Evolutionary conservation across 1,139 yeast species (phyloP).

Genomic region (Taiozyma sp.): DNA sequence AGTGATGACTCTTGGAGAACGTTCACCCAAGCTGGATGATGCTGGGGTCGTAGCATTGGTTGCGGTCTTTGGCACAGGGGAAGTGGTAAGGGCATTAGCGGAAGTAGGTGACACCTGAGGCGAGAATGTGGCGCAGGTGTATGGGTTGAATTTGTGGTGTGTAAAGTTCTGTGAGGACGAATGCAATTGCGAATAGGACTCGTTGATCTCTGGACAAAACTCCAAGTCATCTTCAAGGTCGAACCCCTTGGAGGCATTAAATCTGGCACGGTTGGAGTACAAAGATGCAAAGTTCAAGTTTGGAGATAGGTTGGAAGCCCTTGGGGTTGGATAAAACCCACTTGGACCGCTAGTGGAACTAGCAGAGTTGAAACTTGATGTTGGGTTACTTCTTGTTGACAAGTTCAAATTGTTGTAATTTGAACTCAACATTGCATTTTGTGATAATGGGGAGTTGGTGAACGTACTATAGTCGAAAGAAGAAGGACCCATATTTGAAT

Average conservation of each 20-base stretch:
- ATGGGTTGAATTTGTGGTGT: slow-evolving; percentile 47
- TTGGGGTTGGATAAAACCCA: slow-evolving; percentile 1
- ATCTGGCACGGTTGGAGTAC: slow-evolving; percentile 22
- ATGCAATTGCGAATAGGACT: neutral
- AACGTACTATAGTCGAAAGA: neutral
- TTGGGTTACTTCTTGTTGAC: slow-evolving; percentile 9
- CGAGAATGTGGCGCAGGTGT: slow-evolving; percentile 51
- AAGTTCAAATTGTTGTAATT: slow-evolving; percentile 20
- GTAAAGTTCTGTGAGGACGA: slow-evolving; percentile 12
- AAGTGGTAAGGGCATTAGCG: slow-evolving; percentile 19
- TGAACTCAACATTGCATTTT: neutral
- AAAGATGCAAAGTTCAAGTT: slow-evolving; percentile 20
- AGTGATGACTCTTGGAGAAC: slow-evolving; percentile 28
- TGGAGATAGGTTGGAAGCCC: slow-evolving; percentile 13
- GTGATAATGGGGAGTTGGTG: slow-evolving; percentile 13
- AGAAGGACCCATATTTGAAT: neutral
- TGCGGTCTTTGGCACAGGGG: slow-evolving; percentile 18
- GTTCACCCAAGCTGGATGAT: slow-evolving; percentile 8
- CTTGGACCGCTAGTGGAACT: slow-evolving; percentile 2
- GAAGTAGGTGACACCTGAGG: slow-evolving; percentile 32
- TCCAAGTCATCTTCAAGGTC: slow-evolving; percentile 62
- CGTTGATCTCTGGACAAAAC: slow-evolving; percentile 54
- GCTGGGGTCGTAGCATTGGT: slow-evolving; percentile 9
- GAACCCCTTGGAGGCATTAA: slow-evolving; percentile 45
- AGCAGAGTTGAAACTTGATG: neutral